These are phyloP conservation scores for Agrocybe praecox DNA, from an alignment of 768 basidiomycete genomes.

Conservation along the genomic window DNA sequence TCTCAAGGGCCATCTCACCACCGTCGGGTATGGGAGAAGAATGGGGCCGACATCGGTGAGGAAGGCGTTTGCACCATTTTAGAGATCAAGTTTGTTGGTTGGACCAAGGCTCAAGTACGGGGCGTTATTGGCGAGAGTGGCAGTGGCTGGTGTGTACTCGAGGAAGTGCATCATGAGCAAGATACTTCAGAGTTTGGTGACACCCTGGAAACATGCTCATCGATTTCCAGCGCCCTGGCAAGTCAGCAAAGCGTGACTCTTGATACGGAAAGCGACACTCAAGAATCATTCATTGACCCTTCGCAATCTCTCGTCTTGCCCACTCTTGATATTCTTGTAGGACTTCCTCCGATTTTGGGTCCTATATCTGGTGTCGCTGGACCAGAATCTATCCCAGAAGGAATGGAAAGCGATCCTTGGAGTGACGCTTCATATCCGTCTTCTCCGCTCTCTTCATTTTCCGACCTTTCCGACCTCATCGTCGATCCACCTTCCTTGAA, in stretches of 20 bases:
- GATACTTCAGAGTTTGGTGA: slow-evolving; percentile 21
- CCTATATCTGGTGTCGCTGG: slow-evolving; percentile 38
- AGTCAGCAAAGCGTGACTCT: slow-evolving; percentile 19
- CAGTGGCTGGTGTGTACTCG: slow-evolving; percentile 74
- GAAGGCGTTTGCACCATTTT: slow-evolving; percentile 67
- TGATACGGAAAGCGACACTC: slow-evolving; percentile 6
- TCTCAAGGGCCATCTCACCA: slow-evolving; percentile 39
- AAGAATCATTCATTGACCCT: slow-evolving; percentile 44
- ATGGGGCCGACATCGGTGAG: slow-evolving; percentile 19
- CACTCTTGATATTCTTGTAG: slow-evolving; percentile 53
- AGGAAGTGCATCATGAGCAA: slow-evolving; percentile 47
- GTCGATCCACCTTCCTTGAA: slow-evolving; percentile 31
- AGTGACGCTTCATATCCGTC: slow-evolving; percentile 23
- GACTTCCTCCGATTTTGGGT: slow-evolving; percentile 29
- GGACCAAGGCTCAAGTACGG: slow-evolving; percentile 67
- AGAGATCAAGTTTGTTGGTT: slow-evolving; percentile 73
- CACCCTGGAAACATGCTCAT: slow-evolving; percentile 19
- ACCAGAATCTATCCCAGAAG: slow-evolving; percentile 16
- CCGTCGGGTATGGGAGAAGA: not conserved
- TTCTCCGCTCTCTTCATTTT: slow-evolving; percentile 18
- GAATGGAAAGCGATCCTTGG: slow-evolving; percentile 35
- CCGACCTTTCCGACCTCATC: slow-evolving; percentile 21
- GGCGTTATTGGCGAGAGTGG: slow-evolving; percentile 71
- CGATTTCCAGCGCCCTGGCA: slow-evolving; percentile 23
- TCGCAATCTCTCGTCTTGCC: slow-evolving; percentile 76